These are phyloP conservation scores for Hippophae tibetana DNA, from an alignment of 306 rosid species.

Conservation along the genomic window DNA sequence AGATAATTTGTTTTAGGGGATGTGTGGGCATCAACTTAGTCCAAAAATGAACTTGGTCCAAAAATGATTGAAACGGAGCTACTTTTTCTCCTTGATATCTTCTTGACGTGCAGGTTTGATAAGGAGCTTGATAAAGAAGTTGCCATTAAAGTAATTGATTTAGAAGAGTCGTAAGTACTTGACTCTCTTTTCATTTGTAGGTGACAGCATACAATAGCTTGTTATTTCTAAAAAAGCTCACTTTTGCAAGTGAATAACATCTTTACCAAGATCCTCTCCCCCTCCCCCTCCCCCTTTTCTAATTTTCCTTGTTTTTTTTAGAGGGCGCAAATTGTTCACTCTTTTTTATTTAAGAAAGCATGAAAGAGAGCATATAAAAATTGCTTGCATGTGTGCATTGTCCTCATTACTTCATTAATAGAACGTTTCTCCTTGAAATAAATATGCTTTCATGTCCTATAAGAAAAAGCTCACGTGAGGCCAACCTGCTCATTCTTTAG, in stretches of 20 bases:
- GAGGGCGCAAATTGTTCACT: no score
- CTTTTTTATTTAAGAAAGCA: no score
- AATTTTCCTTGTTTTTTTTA: no score
- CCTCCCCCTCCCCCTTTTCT: no score
- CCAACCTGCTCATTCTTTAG: no score
- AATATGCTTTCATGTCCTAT: no score
- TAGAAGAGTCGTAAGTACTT: slow-evolving; percentile 94
- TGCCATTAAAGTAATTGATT: slow-evolving; percentile 94
- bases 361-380: no score
- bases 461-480: no score
- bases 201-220: neutral
- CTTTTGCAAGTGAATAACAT: neutral
- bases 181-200: neutral
- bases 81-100: neutral
- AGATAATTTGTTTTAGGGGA: neutral
- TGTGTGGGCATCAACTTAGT: neutral
- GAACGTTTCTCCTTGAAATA: no score
- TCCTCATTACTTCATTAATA: no score
- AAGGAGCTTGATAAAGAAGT: slow-evolving; percentile 81
- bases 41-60: neutral
- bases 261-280: neutral
- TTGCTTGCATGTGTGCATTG: no score
- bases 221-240: neutral
- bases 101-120: slow-evolving; percentile 66
- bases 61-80: slow-evolving; percentile 7